Evolutionary conservation across 75 land plant species (phyloP).

Genomic region (Pinus tabuliformis): DNA sequence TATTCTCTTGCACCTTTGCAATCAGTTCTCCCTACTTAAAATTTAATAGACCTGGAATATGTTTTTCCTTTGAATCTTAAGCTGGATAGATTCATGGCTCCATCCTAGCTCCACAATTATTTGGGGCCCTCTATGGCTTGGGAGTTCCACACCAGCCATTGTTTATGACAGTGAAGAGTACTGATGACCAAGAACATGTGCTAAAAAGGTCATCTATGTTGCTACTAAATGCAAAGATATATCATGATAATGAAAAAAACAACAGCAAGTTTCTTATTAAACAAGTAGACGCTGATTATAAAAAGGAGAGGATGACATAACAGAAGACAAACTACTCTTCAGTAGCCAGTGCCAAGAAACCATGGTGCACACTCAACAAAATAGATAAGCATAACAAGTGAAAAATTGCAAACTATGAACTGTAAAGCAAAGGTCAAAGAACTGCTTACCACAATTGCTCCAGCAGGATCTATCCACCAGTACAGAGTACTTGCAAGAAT

Average conservation of each 20-base stretch:
- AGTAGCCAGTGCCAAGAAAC: neutral
- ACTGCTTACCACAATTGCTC: slow-evolving; percentile 29
- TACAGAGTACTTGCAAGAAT: slow-evolving; percentile 17
- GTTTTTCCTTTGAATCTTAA: too few species aligned
- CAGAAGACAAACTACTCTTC: neutral
- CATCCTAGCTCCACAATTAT: too few species aligned
- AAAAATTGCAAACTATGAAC: neutral
- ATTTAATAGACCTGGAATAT: too few species aligned
- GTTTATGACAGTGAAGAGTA: neutral
- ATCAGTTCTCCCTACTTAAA: too few species aligned
- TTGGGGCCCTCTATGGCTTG: too few species aligned
- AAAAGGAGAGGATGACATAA: neutral
- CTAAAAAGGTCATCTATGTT: neutral
- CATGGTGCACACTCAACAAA: neutral
- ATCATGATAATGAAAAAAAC: neutral
- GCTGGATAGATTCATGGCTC: too few species aligned
- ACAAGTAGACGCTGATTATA: neutral
- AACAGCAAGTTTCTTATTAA: neutral
- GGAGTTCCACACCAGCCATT: too few species aligned
- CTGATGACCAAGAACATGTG: neutral
- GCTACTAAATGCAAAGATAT: neutral
- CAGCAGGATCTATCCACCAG: slow-evolving; percentile 45
- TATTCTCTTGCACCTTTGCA: too few species aligned
- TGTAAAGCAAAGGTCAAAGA: neutral
- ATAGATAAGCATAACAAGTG: neutral